Evolutionary conservation across 1,284 basidiomycete genomes (phyloP).

Genomic region (Exobasidium cylindrosporum): DNA sequence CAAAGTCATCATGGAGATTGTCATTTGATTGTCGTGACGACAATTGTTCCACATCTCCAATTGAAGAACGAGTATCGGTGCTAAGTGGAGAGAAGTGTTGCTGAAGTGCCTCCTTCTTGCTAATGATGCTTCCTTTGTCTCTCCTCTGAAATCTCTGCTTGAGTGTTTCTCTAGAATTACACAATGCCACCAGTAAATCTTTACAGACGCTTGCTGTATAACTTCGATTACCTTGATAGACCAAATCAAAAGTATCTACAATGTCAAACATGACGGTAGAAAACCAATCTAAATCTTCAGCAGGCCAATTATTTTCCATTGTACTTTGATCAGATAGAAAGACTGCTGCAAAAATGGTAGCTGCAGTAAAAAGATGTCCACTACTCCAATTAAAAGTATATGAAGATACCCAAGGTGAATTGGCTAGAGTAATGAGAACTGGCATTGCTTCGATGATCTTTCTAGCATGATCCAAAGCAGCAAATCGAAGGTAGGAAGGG

Average conservation of each 20-base stretch:
- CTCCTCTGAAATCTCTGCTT: background rate
- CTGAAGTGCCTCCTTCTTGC: too few relatives aligned
- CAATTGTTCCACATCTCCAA: too few relatives aligned
- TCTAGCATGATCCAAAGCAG: background rate
- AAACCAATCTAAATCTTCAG: conserved; percentile 11
- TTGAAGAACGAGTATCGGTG: too few relatives aligned
- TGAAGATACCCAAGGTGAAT: background rate
- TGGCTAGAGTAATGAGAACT: background rate
- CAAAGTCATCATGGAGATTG: too few relatives aligned
- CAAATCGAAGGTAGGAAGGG: conserved; percentile 1
- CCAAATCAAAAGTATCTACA: background rate
- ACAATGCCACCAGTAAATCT: background rate
- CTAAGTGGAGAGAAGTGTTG: too few relatives aligned
- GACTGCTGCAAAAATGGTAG: conserved; percentile 1
- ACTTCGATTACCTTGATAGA: background rate
- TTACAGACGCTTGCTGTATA: background rate
- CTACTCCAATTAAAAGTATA: background rate
- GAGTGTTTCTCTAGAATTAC: background rate
- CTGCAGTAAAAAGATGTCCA: background rate
- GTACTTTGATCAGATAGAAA: conserved; percentile 1
- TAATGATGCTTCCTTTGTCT: background rate
- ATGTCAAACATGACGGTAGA: background rate
- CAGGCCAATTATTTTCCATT: conserved; percentile 7
- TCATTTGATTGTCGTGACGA: too few relatives aligned
- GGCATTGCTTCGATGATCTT: conserved; percentile 8